Base-by-base conservation (phyloP, 768 basidiomycete genomes). In the Suillus tomentosus region DNA sequence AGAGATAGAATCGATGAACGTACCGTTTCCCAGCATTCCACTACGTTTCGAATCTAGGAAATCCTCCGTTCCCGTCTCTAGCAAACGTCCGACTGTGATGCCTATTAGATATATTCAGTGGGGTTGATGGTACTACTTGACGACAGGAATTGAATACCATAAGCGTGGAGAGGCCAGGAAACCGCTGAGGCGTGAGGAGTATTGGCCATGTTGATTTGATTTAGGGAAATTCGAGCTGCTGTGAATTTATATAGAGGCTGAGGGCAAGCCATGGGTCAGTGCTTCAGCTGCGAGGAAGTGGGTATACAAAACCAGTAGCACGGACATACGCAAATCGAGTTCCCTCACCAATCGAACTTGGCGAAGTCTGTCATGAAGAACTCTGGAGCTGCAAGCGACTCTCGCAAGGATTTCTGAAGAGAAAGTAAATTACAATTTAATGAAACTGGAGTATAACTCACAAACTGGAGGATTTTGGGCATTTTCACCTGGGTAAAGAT, bases 401-500 rank as follows among this genome's bases (percentile, higher is more conserved):
- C 94, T 70, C 90, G 85, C 22, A 99, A 84, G 2, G 95, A 86
- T 95, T 98, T 98, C 96, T 99, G 69, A 3, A 36, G 31, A 36
- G 14, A 70, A 53, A 66, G 45, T 53, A 48, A 45, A 53, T 45
- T 13, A 3, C 14, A 5, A 40, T 45, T 27, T 24, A 24, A 58
- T 45, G 68, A 15, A 45, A 58, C 36, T 19, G 34, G 14, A 45
- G 17, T 31, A 48, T 34, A 5, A 83, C 95, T 72, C 70, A 98
- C 96, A 71, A 98, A 99, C 74, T 95, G 87, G 57, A 98, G 80
- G 60, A 95, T 84, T 79, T 96, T 99, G 11, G 97, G 97, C 95
- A 98, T 96, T 80, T 99, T 99, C 67, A 99, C 95, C 77, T 99
- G 97, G 8, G 93, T 95, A 76, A 98, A 99, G 66, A 96, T 91